A percentile compares a stretch with the other conserved stretches of the same genome.
These are phyloP conservation scores for Prunus mira DNA, from an alignment of 306 rosid genomes.

Conservation along the genomic window DNA sequence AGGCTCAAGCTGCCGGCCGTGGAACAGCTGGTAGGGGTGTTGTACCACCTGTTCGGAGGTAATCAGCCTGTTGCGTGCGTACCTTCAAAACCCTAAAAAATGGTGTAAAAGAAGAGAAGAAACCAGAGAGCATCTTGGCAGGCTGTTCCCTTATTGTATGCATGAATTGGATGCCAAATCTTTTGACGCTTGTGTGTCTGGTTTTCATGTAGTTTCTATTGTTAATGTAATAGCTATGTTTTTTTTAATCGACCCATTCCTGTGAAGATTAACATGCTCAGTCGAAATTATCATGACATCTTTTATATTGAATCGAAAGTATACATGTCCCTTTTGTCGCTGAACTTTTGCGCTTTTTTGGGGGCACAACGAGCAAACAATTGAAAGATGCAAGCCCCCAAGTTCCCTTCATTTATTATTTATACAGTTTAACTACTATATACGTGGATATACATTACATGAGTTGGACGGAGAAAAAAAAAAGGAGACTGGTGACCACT, in stretches of 20 bases:
- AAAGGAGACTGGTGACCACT: too few relatives aligned
- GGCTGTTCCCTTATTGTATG: constrained; percentile 13
- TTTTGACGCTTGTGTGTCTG: constrained; percentile 6
- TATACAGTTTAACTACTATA: neutral
- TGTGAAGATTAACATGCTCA: neutral
- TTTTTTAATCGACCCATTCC: neutral
- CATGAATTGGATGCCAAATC: constrained; percentile 20
- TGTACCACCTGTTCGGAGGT: constrained; percentile 84
- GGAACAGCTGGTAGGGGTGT: constrained; percentile 90
- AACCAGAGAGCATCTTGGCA: constrained; percentile 25
- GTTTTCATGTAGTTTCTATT: constrained; percentile 9
- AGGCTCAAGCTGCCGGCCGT: constrained; percentile 99
- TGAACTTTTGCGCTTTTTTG: too few relatives aligned
- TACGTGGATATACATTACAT: neutral
- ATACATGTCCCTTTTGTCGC: too few relatives aligned
- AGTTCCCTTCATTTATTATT: neutral
- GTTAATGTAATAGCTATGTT: neutral
- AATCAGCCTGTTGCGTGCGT: constrained; percentile 21
- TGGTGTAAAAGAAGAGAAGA: constrained; percentile 26
- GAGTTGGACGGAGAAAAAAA: neutral
- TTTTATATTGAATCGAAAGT: too few relatives aligned
- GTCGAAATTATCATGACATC: neutral
- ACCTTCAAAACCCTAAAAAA: neutral
- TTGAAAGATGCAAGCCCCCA: neutral
- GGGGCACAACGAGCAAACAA: neutral